A percentile compares a stretch with the other conserved stretches of the same genome.
Conservation (phyloP, 139 green algal species). For the Chlorella sp. region DNA sequence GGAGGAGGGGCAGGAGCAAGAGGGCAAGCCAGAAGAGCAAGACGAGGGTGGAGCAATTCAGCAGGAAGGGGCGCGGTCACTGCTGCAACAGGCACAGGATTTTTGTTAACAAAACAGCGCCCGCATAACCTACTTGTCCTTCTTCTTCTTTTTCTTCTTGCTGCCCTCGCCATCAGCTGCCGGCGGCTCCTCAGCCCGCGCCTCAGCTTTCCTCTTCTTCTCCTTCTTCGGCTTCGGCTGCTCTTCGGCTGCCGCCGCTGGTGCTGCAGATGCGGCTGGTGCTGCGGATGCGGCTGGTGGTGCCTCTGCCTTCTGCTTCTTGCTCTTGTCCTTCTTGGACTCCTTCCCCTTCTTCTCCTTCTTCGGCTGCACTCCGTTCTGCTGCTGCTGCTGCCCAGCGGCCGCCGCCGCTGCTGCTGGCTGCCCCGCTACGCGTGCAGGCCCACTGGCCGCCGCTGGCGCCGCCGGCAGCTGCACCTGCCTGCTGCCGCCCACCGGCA, state of each 20-base stretch:
- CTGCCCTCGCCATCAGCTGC: background rate
- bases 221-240: slow-evolving; percentile 1
- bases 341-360: background rate
- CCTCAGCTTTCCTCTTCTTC: slow-evolving; percentile 14
- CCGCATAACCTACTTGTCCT: background rate
- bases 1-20: background rate
- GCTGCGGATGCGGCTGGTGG: too few relatives aligned
- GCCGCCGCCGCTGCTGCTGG: background rate
- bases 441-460: background rate
- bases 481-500: background rate
- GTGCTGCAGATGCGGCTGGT: too few relatives aligned
- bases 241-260: background rate
- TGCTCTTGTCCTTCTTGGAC: background rate
- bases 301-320: background rate
- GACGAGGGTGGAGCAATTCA: background rate
- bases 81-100: background rate
- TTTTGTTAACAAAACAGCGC: background rate
- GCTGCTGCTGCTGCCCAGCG: background rate
- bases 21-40: background rate
- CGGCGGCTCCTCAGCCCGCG: background rate
- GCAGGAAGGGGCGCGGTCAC: too few relatives aligned
- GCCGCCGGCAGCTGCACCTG: background rate
- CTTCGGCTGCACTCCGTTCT: background rate
- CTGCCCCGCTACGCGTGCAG: background rate
- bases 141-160: slow-evolving; percentile 30